Base-by-base conservation (phyloP, 495 filamentous ascomycete genomes). In the Jackrogersella minutella region DNA sequence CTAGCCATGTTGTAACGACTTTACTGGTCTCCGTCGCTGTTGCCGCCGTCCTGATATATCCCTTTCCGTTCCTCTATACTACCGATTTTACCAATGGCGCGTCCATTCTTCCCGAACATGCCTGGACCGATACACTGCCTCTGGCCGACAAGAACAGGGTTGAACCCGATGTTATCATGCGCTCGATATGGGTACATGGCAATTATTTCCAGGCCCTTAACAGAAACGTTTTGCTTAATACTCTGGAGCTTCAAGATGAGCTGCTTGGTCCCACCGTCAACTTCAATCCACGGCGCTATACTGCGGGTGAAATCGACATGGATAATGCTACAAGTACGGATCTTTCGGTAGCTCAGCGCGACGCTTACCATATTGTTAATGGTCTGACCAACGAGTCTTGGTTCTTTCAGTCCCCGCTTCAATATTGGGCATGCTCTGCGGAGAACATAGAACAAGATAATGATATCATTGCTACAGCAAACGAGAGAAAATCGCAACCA, bases 121-220 rank as follows among this genome's bases (percentile, higher is more conserved):
- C 90, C 53, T 92, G 90, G 90, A 91, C 89, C 19, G 87, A 87
- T 34, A 88, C 88, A 4, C 84, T 84, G 46, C 86, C 87, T 21
- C 82, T 87, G 54, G 65, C 74, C 46, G 77, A 78, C 36, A 64
- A 68, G 40, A 62, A 62, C 3, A 69, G 43, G 21, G 69, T 75
- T 33, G 77, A 77, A 31, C 78, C 82, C 4, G 84, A 86, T 66
- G 81, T 86, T 34, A 80, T 83, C 43, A 85, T 86, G 82, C 83
- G 83, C 51, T 82, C 83, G 14, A 77, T 85, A 56, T 86, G 84
- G 84, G 75, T 86, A 21, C 83, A 86, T 53, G 83, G 83, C 9
- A 86, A 82, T 72, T 91, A 90, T 72, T 91, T 91, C 86, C 82
- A 84, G 67, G 90, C 89, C 11, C 74, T 91, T 37, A 81, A 88